These are phyloP conservation scores for Plasmodium cynomolgi DNA, from an alignment of 169 alveolate species.

Conservation along the genomic window DNA sequence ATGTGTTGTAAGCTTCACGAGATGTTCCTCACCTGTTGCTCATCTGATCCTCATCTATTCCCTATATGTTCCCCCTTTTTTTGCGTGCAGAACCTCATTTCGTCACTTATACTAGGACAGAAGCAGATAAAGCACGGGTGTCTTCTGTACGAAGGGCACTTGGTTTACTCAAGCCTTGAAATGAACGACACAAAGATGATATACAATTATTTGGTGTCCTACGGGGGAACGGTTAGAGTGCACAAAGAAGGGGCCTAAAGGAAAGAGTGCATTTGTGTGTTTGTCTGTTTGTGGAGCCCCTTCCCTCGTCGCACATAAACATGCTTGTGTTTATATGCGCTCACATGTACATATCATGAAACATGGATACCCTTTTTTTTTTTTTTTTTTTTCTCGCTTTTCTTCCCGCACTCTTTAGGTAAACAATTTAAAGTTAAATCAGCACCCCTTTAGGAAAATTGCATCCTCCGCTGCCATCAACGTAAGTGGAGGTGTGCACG, in stretches of 20 bases:
- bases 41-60: neutral
- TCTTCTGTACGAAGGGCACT: slow-evolving; percentile 47
- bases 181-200: slow-evolving; percentile 40
- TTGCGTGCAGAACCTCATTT: slow-evolving; percentile 25
- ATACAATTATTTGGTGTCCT: slow-evolving; percentile 66
- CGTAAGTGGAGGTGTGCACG: slow-evolving; percentile 9
- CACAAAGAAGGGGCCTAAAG: neutral
- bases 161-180: slow-evolving; percentile 52
- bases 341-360: neutral
- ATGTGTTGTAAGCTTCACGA: neutral
- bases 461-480: slow-evolving; percentile 71
- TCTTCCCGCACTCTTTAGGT: neutral
- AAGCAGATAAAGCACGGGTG: slow-evolving; percentile 56
- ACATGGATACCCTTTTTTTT: neutral
- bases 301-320: neutral
- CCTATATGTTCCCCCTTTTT: neutral
- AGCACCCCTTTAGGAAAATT: slow-evolving; percentile 52
- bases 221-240: slow-evolving; percentile 35
- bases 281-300: neutral
- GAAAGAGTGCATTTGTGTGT: no score
- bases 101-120: slow-evolving; percentile 27
- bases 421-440: slow-evolving; percentile 52
- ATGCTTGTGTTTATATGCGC: neutral
- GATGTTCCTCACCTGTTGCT: neutral
- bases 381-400: neutral